Conservation (phyloP, 1,139 yeast species). For the Candida sojae region DNA sequence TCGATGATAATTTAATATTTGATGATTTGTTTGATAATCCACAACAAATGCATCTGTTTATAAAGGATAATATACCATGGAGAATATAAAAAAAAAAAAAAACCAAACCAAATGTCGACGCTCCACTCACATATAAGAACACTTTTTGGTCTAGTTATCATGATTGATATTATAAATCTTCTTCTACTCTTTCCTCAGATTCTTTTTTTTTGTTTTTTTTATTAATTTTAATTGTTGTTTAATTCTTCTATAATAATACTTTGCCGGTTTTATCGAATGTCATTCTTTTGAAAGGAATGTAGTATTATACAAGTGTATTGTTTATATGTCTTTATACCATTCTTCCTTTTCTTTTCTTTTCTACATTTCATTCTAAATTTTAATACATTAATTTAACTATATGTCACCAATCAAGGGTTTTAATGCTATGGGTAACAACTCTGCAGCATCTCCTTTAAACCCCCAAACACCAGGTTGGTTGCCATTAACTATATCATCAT, state of each 20-base stretch:
- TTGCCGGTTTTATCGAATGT: no score
- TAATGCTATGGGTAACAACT: slow-evolving; percentile 64
- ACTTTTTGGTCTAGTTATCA: no score
- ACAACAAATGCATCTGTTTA: not conserved
- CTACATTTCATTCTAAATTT: not conserved
- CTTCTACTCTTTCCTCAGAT: no score
- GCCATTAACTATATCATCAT: slow-evolving; percentile 40
- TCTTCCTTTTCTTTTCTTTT: not conserved
- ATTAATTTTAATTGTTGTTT: no score
- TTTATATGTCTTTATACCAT: not conserved
- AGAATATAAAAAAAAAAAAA: not conserved
- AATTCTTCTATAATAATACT: no score
- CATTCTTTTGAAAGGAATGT: not conserved
- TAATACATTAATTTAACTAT: slow-evolving; percentile 4
- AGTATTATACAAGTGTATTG: not conserved
- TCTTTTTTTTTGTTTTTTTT: no score
- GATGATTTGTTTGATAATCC: slow-evolving; percentile 9
- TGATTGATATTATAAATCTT: no score
- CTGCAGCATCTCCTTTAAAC: slow-evolving; percentile 80
- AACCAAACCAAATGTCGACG: no score
- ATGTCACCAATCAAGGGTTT: slow-evolving; percentile 46
- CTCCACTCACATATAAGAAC: no score
- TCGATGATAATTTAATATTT: slow-evolving; percentile 9
- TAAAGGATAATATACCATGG: not conserved
- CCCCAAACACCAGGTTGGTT: slow-evolving; percentile 59